phyloP scores from a whole-genome alignment of 202 grass and related monocot genomes.

The Setaria italica region DNA sequence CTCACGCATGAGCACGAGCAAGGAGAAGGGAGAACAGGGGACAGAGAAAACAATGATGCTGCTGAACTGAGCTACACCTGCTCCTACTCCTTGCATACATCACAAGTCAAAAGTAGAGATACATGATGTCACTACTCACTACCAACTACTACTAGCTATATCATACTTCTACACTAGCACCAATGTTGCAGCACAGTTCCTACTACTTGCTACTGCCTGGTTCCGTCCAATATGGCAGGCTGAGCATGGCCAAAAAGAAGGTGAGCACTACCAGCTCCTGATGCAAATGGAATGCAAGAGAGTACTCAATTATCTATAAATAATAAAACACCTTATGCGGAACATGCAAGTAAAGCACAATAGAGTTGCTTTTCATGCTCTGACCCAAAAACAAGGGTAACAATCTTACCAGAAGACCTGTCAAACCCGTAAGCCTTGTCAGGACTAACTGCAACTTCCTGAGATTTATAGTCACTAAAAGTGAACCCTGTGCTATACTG shows the following conservation, averaged over 20 bases:
- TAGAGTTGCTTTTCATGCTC: background rate
- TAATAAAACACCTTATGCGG: background rate
- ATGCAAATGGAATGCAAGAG: no score
- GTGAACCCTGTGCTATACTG: slow-evolving; percentile 67
- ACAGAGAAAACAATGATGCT: background rate
- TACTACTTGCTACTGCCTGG: no score
- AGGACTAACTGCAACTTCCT: slow-evolving; percentile 82
- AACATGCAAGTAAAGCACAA: slow-evolving; percentile 27
- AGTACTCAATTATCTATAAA: no score
- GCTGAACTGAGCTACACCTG: background rate
- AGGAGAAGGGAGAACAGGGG: background rate
- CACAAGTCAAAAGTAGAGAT: background rate
- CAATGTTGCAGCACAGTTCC: no score
- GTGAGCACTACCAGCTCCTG: no score
- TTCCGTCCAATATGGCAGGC: no score
- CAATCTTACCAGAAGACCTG: slow-evolving; percentile 84
- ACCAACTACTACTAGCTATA: no score
- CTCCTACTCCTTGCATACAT: background rate
- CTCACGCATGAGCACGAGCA: background rate
- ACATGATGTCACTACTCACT: no score
- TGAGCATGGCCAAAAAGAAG: no score
- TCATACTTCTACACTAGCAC: no score
- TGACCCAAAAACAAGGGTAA: slow-evolving; percentile 10
- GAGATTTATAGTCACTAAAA: slow-evolving; percentile 84
- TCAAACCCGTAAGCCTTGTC: slow-evolving; percentile 80